Evolutionary conservation across 2,329 filamentous ascomycete species (phyloP).

Genomic region (Emergomyces orientalis): DNA sequence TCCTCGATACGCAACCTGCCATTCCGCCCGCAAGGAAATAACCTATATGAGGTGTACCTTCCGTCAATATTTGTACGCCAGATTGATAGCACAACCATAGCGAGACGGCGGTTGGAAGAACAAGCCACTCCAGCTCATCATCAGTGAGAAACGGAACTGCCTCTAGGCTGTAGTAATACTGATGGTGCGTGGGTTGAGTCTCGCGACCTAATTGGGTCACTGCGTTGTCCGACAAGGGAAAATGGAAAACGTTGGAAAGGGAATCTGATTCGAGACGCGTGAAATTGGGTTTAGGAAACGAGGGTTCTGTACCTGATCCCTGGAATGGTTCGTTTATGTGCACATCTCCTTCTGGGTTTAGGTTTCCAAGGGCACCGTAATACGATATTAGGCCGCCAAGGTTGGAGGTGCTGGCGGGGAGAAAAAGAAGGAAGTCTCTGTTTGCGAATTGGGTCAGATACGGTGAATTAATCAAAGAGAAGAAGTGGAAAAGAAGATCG

Average conservation of each 20-base stretch:
- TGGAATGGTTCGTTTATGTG: constrained; percentile 83
- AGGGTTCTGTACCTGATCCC: constrained; percentile 69
- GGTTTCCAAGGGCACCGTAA: constrained; percentile 77
- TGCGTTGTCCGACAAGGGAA: constrained; percentile 9
- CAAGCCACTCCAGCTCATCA: constrained; percentile 34
- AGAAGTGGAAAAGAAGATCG: background rate
- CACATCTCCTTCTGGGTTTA: constrained; percentile 91
- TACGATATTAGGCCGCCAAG: constrained; percentile 80
- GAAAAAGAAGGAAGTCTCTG: constrained; percentile 87
- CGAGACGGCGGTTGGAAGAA: constrained; percentile 34
- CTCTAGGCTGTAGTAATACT: constrained; percentile 1
- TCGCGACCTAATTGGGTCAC: constrained; percentile 14
- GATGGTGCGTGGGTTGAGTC: constrained; percentile 8
- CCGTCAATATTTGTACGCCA: constrained; percentile 39
- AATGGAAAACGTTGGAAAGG: constrained; percentile 16
- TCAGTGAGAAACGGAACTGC: constrained; percentile 20
- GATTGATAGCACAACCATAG: constrained; percentile 37
- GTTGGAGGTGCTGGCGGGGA: constrained; percentile 54
- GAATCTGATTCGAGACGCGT: constrained; percentile 9
- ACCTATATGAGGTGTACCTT: constrained; percentile 52
- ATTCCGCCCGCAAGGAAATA: constrained; percentile 95
- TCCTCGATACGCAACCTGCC: constrained; percentile 89
- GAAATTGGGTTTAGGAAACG: constrained; percentile 31
- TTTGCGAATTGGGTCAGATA: background rate
- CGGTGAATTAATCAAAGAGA: background rate